Evolutionary conservation across 176 grass and related monocot genomes (phyloP).

Genomic region (Bonia amplexicaulis): DNA sequence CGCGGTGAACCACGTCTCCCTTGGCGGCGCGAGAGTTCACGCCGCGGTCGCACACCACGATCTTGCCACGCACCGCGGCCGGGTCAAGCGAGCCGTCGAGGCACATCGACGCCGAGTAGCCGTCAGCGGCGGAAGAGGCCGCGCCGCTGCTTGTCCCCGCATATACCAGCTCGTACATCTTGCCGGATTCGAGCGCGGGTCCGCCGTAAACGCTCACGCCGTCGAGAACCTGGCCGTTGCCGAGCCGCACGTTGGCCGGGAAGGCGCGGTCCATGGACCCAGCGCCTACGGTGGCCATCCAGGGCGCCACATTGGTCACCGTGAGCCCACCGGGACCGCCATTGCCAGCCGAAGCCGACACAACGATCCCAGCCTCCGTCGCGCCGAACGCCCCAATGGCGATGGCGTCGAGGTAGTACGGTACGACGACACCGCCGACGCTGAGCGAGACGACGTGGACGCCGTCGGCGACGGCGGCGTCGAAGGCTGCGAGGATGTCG

Average conservation of each 20-base stretch:
- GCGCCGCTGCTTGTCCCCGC: constrained; percentile 40
- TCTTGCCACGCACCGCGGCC: constrained; percentile 48
- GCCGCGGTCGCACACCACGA: constrained; percentile 88
- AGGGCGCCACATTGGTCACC: constrained; percentile 85
- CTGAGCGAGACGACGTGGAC: constrained; percentile 80
- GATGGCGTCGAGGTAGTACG: constrained; percentile 88
- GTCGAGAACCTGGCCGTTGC: constrained; percentile 58
- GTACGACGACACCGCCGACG: constrained; percentile 85
- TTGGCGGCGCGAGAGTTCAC: constrained; percentile 81
- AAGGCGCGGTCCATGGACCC: constrained; percentile 96
- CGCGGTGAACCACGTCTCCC: constrained; percentile 71
- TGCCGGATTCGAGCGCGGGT: constrained; percentile 47
- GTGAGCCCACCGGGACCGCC: constrained; percentile 80
- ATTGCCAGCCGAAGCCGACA: constrained; percentile 85
- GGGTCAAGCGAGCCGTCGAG: constrained; percentile 81
- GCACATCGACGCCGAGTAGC: constrained; percentile 82
- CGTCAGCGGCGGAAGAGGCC: constrained; percentile 34
- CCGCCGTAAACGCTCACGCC: constrained; percentile 86
- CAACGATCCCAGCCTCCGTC: constrained; percentile 74
- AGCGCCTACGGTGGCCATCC: constrained; percentile 82
- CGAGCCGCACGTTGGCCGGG: constrained; percentile 77
- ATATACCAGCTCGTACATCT: constrained; percentile 68
- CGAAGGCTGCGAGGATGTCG: constrained; percentile 94
- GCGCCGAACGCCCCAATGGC: constrained; percentile 86
- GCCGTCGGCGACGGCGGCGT: constrained; percentile 74